Conservation (phyloP, 2,329 filamentous ascomycete species). For the Colletotrichum paranaense region DNA sequence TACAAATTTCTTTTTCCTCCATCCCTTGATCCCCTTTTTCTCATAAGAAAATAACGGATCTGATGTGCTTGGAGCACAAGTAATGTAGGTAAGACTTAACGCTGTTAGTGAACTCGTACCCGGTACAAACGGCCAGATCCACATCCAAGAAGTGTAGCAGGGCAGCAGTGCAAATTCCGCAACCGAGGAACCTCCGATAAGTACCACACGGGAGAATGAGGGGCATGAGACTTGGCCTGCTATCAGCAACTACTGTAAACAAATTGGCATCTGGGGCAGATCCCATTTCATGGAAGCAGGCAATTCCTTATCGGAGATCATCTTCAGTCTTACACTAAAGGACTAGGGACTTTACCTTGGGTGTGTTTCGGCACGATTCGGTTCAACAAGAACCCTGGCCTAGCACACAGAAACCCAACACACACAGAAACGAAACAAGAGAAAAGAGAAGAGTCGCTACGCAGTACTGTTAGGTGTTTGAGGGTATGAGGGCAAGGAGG, state of each 20-base stretch:
- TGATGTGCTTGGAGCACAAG: neutral
- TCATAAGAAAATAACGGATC: neutral
- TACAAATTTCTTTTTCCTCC: neutral
- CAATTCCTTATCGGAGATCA: neutral
- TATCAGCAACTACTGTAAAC: neutral
- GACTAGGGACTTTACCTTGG: neutral
- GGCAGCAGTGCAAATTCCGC: neutral
- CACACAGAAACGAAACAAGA: neutral
- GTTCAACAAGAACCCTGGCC: neutral
- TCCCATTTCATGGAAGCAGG: neutral
- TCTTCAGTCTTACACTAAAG: neutral
- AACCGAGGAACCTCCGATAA: conserved; percentile 4
- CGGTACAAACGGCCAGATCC: neutral
- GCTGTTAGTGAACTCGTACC: neutral
- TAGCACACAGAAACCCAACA: neutral
- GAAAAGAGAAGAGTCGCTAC: neutral
- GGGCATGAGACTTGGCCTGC: neutral
- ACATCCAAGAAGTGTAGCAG: neutral
- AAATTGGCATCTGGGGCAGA: neutral
- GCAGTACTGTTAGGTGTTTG: no score
- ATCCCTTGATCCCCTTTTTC: neutral
- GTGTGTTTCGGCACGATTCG: neutral
- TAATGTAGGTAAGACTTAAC: neutral
- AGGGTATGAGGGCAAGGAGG: neutral
- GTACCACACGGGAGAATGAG: neutral